phyloP scores from a whole-genome alignment of 768 basidiomycete species.

The Tulasnella sp. region DNA sequence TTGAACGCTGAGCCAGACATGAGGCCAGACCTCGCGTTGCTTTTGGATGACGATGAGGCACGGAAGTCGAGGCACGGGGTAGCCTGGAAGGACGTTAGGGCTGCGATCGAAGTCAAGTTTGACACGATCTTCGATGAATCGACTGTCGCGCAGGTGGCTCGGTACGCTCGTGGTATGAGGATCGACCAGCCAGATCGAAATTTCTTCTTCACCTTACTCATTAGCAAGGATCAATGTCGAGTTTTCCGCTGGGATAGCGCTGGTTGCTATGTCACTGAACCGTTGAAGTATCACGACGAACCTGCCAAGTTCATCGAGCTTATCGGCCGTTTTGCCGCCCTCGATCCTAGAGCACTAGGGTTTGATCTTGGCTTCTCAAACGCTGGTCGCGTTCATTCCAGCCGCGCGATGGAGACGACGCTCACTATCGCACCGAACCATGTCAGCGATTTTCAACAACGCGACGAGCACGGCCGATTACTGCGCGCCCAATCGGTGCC shows the following conservation, averaged over 20 bases:
- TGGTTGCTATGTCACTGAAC: background rate
- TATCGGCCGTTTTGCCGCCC: background rate
- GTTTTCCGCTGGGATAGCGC: slow-evolving; percentile 1
- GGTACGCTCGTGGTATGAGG: background rate
- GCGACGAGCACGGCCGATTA: too few relatives aligned
- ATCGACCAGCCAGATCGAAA: slow-evolving; percentile 1
- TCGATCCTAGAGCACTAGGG: background rate
- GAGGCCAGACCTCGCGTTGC: too few relatives aligned
- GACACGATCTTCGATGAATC: background rate
- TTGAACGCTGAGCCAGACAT: too few relatives aligned
- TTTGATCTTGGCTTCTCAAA: background rate
- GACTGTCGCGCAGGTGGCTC: slow-evolving; percentile 3
- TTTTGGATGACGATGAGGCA: too few relatives aligned
- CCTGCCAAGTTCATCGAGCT: background rate
- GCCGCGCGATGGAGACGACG: too few relatives aligned
- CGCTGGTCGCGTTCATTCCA: background rate
- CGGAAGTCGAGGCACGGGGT: too few relatives aligned
- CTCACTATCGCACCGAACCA: too few relatives aligned
- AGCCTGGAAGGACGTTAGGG: background rate
- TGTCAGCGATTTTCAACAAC: too few relatives aligned
- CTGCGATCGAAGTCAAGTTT: background rate
- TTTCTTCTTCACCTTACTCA: background rate
- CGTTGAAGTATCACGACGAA: background rate
- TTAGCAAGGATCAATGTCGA: background rate
- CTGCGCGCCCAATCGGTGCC: too few relatives aligned